Conservation (phyloP, 495 filamentous ascomycete species). For the Xylaria nigripes region DNA sequence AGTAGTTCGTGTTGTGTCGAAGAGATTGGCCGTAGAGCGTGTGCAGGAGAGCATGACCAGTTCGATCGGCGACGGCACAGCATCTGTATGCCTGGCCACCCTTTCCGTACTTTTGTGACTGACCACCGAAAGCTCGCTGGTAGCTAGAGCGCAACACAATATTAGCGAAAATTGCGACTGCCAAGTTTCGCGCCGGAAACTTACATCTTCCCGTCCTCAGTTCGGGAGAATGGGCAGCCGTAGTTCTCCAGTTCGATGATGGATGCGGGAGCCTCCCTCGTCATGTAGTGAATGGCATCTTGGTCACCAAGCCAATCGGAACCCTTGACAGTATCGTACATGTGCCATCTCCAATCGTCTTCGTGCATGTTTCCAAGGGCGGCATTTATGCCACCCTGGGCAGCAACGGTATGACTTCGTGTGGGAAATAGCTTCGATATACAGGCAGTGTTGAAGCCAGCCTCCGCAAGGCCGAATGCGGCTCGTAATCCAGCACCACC, state of each 20-base stretch:
- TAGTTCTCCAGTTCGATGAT: slow-evolving; percentile 96
- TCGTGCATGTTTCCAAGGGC: slow-evolving; percentile 81
- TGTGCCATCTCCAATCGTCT: slow-evolving; percentile 99
- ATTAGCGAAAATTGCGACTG: slow-evolving; percentile 8
- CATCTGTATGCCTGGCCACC: slow-evolving; percentile 96
- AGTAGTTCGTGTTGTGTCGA: slow-evolving; percentile 96
- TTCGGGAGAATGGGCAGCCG: slow-evolving; percentile 95
- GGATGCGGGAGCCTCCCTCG: slow-evolving; percentile 80
- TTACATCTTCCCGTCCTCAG: slow-evolving; percentile 88
- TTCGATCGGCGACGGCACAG: slow-evolving; percentile 90
- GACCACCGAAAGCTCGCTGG: slow-evolving; percentile 95
- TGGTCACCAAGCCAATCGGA: slow-evolving; percentile 98
- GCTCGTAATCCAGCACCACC: slow-evolving; percentile 91
- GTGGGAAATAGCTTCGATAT: slow-evolving; percentile 98
- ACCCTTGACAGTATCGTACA: slow-evolving; percentile 99
- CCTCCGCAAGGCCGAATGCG: slow-evolving; percentile 92
- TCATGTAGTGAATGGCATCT: slow-evolving; percentile 99
- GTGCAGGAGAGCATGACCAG: slow-evolving; percentile 92
- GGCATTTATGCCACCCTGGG: slow-evolving; percentile 91
- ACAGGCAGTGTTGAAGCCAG: slow-evolving; percentile 96
- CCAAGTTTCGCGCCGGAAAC: slow-evolving; percentile 10
- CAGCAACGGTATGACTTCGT: slow-evolving; percentile 89
- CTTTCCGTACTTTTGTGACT: slow-evolving; percentile 90
- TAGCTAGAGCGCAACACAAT: slow-evolving; percentile 41
- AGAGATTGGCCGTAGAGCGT: slow-evolving; percentile 97